Conservation (phyloP, 345 rosid species). For the Psidium guajava region DNA sequence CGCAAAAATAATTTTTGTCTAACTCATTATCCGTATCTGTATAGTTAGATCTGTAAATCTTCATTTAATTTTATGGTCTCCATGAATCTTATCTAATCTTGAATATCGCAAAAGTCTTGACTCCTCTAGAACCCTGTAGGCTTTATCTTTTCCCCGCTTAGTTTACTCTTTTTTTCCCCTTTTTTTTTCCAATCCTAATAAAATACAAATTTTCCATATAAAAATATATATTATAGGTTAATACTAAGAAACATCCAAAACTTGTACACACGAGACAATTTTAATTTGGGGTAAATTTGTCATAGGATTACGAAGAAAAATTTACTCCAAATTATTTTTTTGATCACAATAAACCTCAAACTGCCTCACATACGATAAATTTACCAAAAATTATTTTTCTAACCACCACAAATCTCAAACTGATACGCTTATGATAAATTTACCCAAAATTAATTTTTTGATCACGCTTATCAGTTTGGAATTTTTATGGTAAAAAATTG, state of each 20-base stretch:
- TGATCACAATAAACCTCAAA: no score
- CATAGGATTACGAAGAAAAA: no score
- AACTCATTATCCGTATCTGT: background rate
- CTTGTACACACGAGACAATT: rapidly evolving
- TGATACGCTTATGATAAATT: no score
- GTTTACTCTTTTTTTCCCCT: no score
- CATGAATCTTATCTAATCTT: background rate
- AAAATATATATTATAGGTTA: background rate
- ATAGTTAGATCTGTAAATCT: background rate
- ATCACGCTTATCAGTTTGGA: no score
- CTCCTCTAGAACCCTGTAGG: background rate
- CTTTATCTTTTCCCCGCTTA: background rate
- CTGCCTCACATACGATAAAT: rapidly evolving
- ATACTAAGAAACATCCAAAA: no score
- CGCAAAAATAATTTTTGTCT: background rate
- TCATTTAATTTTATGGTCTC: background rate
- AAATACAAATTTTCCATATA: background rate
- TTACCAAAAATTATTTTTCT: no score
- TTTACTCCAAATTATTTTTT: no score
- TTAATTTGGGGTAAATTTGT: no score
- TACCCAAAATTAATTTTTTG: no score
- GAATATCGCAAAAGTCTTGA: background rate
- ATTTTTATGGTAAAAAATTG: no score
- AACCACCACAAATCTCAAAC: no score
- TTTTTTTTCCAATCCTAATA: background rate